Conservation (phyloP, 495 filamentous ascomycete species). For the Trichoderma erinaceum region DNA sequence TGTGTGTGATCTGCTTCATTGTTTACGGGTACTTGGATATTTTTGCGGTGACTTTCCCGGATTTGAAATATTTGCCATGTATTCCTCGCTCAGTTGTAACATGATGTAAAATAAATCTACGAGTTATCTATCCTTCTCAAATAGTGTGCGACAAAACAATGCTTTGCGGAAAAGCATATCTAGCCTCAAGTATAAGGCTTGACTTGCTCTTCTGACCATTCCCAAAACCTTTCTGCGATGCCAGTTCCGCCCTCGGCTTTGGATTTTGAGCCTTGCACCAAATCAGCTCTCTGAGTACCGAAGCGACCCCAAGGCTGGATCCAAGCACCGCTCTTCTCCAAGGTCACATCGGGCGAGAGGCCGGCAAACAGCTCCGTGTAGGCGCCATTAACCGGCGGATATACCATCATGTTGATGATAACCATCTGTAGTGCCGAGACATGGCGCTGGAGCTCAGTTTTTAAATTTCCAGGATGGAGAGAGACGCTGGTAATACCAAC, state of each 20-base stretch:
- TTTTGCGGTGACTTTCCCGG: no score
- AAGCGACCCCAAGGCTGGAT: slow-evolving; percentile 5
- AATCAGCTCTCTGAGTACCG: no score
- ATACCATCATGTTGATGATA: slow-evolving; percentile 15
- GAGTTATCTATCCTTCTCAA: no score
- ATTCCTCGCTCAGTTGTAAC: no score
- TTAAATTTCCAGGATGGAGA: no score
- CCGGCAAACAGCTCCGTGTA: slow-evolving; percentile 39
- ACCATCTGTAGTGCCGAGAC: background rate
- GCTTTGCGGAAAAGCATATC: no score
- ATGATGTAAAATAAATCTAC: no score
- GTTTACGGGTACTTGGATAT: no score
- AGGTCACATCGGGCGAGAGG: slow-evolving; percentile 17
- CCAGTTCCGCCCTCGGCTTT: background rate
- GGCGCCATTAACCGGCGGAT: slow-evolving; percentile 28
- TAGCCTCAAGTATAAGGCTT: background rate
- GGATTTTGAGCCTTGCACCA: background rate
- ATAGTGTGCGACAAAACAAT: no score
- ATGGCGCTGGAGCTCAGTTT: background rate
- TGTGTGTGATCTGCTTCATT: no score
- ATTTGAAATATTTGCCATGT: no score
- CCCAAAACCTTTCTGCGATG: background rate
- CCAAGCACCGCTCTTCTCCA: slow-evolving; percentile 11
- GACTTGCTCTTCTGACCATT: slow-evolving; percentile 7
- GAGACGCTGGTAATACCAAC: no score